Conservation (phyloP, 2,329 filamentous ascomycete species). For the Fusarium buharicum region DNA sequence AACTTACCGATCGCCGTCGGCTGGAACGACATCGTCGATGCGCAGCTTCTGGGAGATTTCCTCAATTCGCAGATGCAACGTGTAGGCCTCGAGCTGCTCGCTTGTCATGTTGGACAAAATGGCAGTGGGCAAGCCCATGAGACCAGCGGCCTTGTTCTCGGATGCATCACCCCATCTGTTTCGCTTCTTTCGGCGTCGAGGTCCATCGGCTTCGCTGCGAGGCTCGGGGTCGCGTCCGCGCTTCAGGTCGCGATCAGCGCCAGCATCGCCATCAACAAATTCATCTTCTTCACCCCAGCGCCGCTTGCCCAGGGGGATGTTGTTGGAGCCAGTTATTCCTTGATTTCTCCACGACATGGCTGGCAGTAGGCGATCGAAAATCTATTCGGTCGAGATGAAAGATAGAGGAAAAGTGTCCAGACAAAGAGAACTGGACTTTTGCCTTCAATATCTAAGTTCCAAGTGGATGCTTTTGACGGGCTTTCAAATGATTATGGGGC, state of each 20-base stretch:
- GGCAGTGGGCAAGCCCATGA: slow-evolving; percentile 96
- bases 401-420: slow-evolving; percentile 10
- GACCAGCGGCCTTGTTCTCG: slow-evolving; percentile 97
- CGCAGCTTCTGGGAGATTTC: slow-evolving; percentile 99
- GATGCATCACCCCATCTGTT: slow-evolving; percentile 98
- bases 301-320: slow-evolving; percentile 91
- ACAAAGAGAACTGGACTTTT: slow-evolving; percentile 21
- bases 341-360: slow-evolving; percentile 75
- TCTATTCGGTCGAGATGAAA: slow-evolving; percentile 9
- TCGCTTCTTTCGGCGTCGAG: slow-evolving; percentile 94
- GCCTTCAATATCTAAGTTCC: slow-evolving; percentile 17
- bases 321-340: slow-evolving; percentile 97
- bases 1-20: slow-evolving; percentile 90
- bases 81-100: slow-evolving; percentile 97
- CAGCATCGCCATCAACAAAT: slow-evolving; percentile 51
- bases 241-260: slow-evolving; percentile 68
- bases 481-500: slow-evolving; percentile 26
- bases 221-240: slow-evolving; percentile 92
- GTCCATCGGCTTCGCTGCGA: slow-evolving; percentile 76
- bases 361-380: slow-evolving; percentile 2
- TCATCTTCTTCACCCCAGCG: slow-evolving; percentile 71
- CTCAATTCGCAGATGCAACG: slow-evolving; percentile 94
- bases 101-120: slow-evolving; percentile 98
- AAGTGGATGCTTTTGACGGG: slow-evolving; percentile 17
- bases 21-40: slow-evolving; percentile 98